Evolutionary conservation across 108 stramenopile genomes (phyloP), one percentile per base, ranked within the genome.

Genomic region (Cylindrotheca closterium): DNA sequence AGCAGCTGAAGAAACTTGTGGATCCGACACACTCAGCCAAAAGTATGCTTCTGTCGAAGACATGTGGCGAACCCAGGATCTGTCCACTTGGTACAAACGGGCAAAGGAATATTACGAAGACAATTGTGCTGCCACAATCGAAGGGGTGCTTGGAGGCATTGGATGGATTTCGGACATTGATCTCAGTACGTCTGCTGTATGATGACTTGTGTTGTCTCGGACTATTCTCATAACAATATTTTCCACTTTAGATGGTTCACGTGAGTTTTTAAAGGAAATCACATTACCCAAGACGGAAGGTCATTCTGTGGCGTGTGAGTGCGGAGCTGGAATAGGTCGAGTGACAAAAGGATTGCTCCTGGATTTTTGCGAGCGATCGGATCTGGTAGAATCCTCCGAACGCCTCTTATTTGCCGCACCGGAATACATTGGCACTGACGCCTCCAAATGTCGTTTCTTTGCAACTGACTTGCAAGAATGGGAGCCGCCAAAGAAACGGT

Each of bases 131-230:
- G 65, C 83, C 3, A 89, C 92, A 4, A 73, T 95, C 2, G 88
- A 96, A 65, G 95, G 95, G 3, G 91, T 97, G 3, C 58, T 97
- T 28, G 95, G 96, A 19, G 95, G 95, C 21, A 94, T 93, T 75
- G 95, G 91, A 1, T 65, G 59, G 19, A 64, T 97, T 45, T 85
- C 89, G 0, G 69, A 82, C 49, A 53, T 58, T n/a, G 96, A 97
- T 59, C 74, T 97, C 25, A 15, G 37, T 42, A 42, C 7, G 37
- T 42, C n/a, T n/a, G n/a, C n/a, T n/a, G n/a, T n/a, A n/a, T n/a
- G n/a, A n/a, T n/a, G n/a, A n/a, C n/a, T n/a, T n/a, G n/a, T n/a
- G n/a, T n/a, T n/a, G n/a, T n/a, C n/a, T n/a, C n/a, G n/a, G n/a
- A n/a, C n/a, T n/a, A n/a, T n/a, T n/a, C n/a, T n/a, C n/a, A n/a